Evolutionary conservation across 1,139 yeast genomes (phyloP).

Genomic region (Pichia norvegensis): DNA sequence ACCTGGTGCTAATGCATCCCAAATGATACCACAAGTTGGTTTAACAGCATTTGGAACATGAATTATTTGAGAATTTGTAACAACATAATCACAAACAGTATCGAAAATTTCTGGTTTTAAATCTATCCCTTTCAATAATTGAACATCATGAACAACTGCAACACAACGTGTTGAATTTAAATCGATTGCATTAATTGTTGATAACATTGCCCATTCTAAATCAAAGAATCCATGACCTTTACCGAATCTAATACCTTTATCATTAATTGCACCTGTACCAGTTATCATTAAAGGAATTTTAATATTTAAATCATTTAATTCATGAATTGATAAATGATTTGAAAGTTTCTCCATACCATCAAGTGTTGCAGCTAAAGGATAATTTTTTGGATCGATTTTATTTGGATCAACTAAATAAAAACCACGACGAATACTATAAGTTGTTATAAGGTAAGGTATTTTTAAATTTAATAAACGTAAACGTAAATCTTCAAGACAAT

Average conservation of each 20-base stretch:
- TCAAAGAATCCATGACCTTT: constrained; percentile 28
- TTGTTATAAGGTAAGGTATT: constrained; percentile 24
- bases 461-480: constrained; percentile 19
- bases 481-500: constrained; percentile 24
- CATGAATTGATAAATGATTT: constrained; percentile 15
- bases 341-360: constrained; percentile 26
- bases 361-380: constrained; percentile 23
- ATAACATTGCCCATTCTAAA: constrained; percentile 27
- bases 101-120: constrained; percentile 25
- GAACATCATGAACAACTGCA: constrained; percentile 27
- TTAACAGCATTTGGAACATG: constrained; percentile 17
- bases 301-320: constrained; percentile 15
- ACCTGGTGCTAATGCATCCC: constrained; percentile 22
- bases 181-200: constrained; percentile 20
- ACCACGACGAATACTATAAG: constrained; percentile 25
- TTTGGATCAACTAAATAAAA: constrained; percentile 23
- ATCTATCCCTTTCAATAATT: constrained; percentile 20
- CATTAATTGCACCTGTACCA: constrained; percentile 27
- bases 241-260: constrained; percentile 25
- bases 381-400: constrained; percentile 16
- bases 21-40: constrained; percentile 24
- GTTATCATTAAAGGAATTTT: constrained; percentile 22
- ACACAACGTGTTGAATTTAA: constrained; percentile 19
- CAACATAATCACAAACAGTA: constrained; percentile 25
- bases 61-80: constrained; percentile 20